Base-by-base conservation (phyloP, 208 protist species). In the Leishmania tropica region DNA sequence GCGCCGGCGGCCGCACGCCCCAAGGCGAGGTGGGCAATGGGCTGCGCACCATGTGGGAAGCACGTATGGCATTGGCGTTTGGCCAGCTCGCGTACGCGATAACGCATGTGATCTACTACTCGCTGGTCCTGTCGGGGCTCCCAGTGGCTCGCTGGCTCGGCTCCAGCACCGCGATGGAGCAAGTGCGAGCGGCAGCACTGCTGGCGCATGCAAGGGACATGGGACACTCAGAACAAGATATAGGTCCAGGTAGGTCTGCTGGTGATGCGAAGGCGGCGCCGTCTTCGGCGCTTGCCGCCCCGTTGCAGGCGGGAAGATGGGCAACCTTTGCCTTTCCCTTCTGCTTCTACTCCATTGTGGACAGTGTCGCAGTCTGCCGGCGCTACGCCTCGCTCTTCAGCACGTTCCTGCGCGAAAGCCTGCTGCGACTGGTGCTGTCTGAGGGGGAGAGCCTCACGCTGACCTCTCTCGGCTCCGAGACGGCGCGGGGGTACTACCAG, bases 391-490 rank as follows among this genome's bases (percentile, higher is more conserved):
- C 78, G 51, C 83, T 97, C 70, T 71, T 95, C 28, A 24, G 48
- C 28, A 79, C 89, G 24, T 98, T 98, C 76, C 87, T 96, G 37
- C 79, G 87, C 37, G 95, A 98, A 87, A 97, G 94, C 76, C 65
- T 94, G 64, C 78, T 98, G 45, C 95, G 95, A 31, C 83, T 98
- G 48, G 60, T 97, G 35, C 83, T 99, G 11, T 88, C 93, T 17
- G 95, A 98, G 68, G 96, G 95, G 13, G 96, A 98, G 76, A 95
- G 89, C 81, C 90, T 98, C 83, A 89, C 96, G 4, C 86, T 99
- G 31, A 89, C 88, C 45, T 80, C 92, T 53, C 79, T 95, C 47
- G 90, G 89, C 17, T 90, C 81, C 28, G 83, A 88, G 2, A 76
- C 86, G n/a, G 90, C 91, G 40, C 94, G 97, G 54, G 96, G 95